Conservation (phyloP, 169 alveolate genomes). For the Neospora caninum region DNA sequence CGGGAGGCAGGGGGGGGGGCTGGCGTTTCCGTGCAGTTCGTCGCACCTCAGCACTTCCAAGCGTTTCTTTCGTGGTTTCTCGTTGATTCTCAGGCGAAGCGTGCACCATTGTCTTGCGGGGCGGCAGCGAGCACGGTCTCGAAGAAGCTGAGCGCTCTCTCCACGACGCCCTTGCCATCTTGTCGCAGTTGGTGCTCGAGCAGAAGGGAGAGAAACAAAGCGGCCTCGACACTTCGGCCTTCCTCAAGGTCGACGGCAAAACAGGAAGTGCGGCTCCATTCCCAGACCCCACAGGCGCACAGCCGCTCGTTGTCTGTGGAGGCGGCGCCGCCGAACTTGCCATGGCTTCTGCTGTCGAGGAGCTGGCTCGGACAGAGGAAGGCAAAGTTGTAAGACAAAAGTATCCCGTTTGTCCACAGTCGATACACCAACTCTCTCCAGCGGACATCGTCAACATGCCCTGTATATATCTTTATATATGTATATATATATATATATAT, state of each 20-base stretch:
- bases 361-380: constrained; percentile 91
- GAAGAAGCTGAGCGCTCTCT: constrained; percentile 99
- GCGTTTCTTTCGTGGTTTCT: not conserved
- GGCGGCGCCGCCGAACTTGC: constrained; percentile 99
- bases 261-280: not conserved
- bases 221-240: constrained; percentile 8
- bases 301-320: constrained; percentile 95
- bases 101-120: constrained; percentile 97
- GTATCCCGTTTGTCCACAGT: not conserved
- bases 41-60: not conserved
- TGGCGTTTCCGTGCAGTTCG: no score
- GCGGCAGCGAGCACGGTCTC: constrained; percentile 98
- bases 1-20: no score
- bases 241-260: not conserved
- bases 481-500: not conserved
- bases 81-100: constrained; percentile 83
- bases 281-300: constrained; percentile 55
- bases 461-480: not conserved
- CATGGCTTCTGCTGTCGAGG: constrained; percentile 98
- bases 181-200: constrained; percentile 81
- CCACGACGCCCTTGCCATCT: constrained; percentile 99
- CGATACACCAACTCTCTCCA: no score
- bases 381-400: constrained; percentile 84
- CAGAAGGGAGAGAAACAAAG: constrained; percentile 49
- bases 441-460: not conserved